These are phyloP conservation scores for Hylodesmum podocarpum DNA, from an alignment of 306 rosid species.

Conservation along the genomic window DNA sequence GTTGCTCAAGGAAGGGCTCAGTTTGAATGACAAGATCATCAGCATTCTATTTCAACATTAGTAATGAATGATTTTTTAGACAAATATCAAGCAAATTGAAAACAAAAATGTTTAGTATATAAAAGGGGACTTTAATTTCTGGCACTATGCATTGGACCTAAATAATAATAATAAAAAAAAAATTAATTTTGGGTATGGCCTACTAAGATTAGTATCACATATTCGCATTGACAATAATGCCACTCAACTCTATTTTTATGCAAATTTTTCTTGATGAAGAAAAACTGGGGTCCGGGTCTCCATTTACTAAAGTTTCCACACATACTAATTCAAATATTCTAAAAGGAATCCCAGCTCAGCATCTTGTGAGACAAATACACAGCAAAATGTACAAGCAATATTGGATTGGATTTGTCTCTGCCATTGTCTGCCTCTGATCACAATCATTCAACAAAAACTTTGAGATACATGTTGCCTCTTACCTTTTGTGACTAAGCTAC, in stretches of 20 bases:
- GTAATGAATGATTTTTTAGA: constrained; percentile 28
- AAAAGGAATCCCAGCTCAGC: constrained; percentile 51
- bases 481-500: constrained; percentile 7
- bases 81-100: constrained; percentile 4
- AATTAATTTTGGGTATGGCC: constrained; percentile 42
- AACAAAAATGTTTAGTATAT: background rate
- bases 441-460: constrained; percentile 4
- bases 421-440: constrained; percentile 45
- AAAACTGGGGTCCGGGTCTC: constrained; percentile 20
- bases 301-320: constrained; percentile 16
- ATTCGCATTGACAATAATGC: constrained; percentile 40
- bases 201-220: constrained; percentile 40
- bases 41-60: constrained; percentile 24
- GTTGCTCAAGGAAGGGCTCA: background rate
- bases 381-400: constrained; percentile 33
- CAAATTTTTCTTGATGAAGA: background rate
- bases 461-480: constrained; percentile 2
- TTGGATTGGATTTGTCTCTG: constrained; percentile 55
- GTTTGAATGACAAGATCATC: constrained; percentile 17
- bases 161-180: no score
- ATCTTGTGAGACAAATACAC: constrained; percentile 36
- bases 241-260: constrained; percentile 33
- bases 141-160: constrained; percentile 53
- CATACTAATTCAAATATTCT: background rate
- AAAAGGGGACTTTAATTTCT: constrained; percentile 18